Conservation (phyloP, 768 basidiomycete genomes). For the Gymnopilus dilepis region DNA sequence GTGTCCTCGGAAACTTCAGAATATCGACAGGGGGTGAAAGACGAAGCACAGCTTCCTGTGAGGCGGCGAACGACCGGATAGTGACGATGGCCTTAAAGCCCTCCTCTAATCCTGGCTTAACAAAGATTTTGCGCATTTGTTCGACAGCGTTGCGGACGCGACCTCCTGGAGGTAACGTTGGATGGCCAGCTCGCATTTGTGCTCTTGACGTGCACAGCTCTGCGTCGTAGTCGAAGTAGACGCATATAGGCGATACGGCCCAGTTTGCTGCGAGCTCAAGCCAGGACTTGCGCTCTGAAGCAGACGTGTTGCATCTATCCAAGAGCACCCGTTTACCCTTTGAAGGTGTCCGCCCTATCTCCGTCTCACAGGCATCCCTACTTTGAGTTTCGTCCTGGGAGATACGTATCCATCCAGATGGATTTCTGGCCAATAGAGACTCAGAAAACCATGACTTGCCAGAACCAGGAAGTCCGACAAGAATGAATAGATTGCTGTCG, state of each 20-base stretch:
- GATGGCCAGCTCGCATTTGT: constrained; percentile 61
- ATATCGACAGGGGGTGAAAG: constrained; percentile 49
- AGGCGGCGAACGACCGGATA: constrained; percentile 56
- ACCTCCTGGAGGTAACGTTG: constrained; percentile 59
- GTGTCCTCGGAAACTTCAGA: constrained; percentile 65
- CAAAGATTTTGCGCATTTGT: constrained; percentile 55
- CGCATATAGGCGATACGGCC: constrained; percentile 49
- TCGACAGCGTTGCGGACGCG: constrained; percentile 60
- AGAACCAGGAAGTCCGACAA: constrained; percentile 68
- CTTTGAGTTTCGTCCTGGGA: constrained; percentile 65
- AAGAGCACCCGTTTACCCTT: constrained; percentile 48
- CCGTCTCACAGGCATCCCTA: constrained; percentile 52
- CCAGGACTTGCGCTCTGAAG: constrained; percentile 54
- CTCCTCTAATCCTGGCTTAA: constrained; percentile 50
- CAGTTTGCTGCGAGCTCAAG: constrained; percentile 53
- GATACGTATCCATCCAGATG: constrained; percentile 48
- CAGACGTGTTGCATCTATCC: constrained; percentile 61
- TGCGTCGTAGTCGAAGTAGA: constrained; percentile 60
- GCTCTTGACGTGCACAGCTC: constrained; percentile 58
- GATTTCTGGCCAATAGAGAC: constrained; percentile 51
- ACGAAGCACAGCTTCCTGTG: constrained; percentile 48
- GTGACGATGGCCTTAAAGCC: constrained; percentile 57
- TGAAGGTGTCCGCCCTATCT: constrained; percentile 45
- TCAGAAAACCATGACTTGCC: constrained; percentile 63
- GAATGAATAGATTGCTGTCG: constrained; percentile 49